These are phyloP conservation scores for Podospora tetraspora DNA, from an alignment of 495 filamentous ascomycete species.

Conservation along the genomic window DNA sequence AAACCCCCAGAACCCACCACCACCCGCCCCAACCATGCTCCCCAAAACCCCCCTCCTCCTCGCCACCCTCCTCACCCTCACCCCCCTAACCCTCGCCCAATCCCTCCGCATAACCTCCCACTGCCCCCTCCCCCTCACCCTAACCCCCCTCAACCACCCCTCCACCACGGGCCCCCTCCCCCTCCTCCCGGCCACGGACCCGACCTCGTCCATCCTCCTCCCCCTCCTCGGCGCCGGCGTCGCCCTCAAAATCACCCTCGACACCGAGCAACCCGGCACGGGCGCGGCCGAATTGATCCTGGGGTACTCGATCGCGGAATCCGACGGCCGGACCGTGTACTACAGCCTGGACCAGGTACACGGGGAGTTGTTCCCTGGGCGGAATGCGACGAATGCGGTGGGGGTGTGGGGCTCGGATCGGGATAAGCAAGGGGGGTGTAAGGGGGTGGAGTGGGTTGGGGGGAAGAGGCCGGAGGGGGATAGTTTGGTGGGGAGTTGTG, in stretches of 20 bases:
- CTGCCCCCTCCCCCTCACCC: not conserved
- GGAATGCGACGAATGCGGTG: not conserved
- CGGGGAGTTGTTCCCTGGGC: not conserved
- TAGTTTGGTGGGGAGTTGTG: not conserved
- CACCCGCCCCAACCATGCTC: not conserved
- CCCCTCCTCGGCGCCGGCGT: not conserved
- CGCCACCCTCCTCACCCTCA: not conserved
- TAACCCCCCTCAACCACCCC: not conserved
- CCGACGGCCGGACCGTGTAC: not conserved
- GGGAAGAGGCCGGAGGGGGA: not conserved
- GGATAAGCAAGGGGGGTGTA: not conserved
- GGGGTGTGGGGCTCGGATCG: not conserved
- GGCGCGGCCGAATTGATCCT: not conserved
- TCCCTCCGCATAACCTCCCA: not conserved
- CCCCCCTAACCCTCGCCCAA: not conserved
- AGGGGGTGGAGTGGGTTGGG: not conserved
- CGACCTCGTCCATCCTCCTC: not conserved
- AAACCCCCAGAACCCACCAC: not conserved
- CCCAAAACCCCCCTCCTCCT: not conserved
- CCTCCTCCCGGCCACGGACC: not conserved
- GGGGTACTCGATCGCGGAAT: not conserved
- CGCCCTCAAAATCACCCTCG: not conserved
- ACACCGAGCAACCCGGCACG: not conserved
- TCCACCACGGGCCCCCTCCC: not conserved
- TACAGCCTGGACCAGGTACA: not conserved